Evolutionary conservation across 139 green algal genomes (phyloP).

Genomic region (Spirogloea muscicola): DNA sequence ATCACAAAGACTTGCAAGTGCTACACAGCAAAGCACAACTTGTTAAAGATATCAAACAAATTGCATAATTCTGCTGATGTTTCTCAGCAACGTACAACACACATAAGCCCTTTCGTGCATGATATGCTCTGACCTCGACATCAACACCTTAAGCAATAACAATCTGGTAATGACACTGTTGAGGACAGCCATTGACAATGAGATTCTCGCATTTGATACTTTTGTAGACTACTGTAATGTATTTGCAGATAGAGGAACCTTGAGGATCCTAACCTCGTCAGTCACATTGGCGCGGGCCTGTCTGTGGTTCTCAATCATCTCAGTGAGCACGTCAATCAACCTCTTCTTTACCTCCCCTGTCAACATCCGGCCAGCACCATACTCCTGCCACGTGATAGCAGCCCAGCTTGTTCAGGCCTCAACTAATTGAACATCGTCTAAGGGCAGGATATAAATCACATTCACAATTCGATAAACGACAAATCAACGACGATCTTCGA

Average conservation of each 20-base stretch:
- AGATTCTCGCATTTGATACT: no score
- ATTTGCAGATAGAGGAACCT: no score
- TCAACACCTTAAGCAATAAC: constrained; percentile 1
- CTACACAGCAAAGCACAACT: neutral
- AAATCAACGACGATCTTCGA: no score
- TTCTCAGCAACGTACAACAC: no score
- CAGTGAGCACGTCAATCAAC: constrained; percentile 78
- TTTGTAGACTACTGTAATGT: no score
- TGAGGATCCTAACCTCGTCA: constrained; percentile 60
- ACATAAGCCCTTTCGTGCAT: no score
- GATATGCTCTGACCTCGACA: neutral
- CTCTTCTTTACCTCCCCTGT: constrained; percentile 90
- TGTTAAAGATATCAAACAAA: constrained; percentile 2
- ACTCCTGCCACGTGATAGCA: no score
- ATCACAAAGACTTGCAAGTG: constrained; percentile 1
- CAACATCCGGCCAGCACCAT: constrained; percentile 82
- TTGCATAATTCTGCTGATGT: no score
- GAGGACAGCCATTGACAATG: neutral
- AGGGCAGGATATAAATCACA: no score
- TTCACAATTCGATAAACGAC: no score
- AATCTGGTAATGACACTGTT: neutral
- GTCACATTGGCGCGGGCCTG: constrained; percentile 66
- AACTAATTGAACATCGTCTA: no score
- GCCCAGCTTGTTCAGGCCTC: no score
- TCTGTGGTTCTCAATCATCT: constrained; percentile 78